phyloP scores from a whole-genome alignment of 495 filamentous ascomycete genomes.

The Venustampulla echinocandica region DNA sequence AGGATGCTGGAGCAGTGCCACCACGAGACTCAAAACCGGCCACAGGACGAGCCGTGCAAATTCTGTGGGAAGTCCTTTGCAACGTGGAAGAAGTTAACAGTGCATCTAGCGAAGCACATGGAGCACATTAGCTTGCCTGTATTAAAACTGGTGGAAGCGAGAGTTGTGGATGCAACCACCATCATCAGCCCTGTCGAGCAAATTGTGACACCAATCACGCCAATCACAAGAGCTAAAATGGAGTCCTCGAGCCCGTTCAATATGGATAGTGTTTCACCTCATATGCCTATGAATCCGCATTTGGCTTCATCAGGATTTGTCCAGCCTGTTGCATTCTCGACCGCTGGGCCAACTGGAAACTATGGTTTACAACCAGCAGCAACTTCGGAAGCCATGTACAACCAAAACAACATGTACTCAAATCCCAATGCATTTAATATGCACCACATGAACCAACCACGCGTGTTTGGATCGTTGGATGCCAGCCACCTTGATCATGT shows the following conservation, averaged over 20 bases:
- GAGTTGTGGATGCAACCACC: constrained; percentile 48
- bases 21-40: constrained; percentile 53
- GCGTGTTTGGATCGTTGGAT: constrained; percentile 12
- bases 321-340: constrained; percentile 7
- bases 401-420: constrained; percentile 13
- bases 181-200: constrained; percentile 57
- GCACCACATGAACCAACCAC: constrained; percentile 12
- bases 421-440: constrained; percentile 3
- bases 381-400: constrained; percentile 8
- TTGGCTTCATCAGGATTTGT: constrained; percentile 12
- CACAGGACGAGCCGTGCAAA: constrained; percentile 75
- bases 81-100: constrained; percentile 90
- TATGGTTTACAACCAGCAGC: constrained; percentile 12
- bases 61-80: constrained; percentile 80
- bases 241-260: constrained; percentile 18
- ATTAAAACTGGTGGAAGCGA: constrained; percentile 58
- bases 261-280: constrained; percentile 18
- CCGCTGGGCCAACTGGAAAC: neutral
- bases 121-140: constrained; percentile 86
- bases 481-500: constrained; percentile 8
- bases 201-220: constrained; percentile 23
- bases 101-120: constrained; percentile 95
- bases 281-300: constrained; percentile 9
- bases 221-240: constrained; percentile 10
- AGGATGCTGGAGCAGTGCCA: constrained; percentile 72